phyloP scores from a whole-genome alignment of 1,284 basidiomycete species.

The Cutaneotrichosporon dermatis region DNA sequence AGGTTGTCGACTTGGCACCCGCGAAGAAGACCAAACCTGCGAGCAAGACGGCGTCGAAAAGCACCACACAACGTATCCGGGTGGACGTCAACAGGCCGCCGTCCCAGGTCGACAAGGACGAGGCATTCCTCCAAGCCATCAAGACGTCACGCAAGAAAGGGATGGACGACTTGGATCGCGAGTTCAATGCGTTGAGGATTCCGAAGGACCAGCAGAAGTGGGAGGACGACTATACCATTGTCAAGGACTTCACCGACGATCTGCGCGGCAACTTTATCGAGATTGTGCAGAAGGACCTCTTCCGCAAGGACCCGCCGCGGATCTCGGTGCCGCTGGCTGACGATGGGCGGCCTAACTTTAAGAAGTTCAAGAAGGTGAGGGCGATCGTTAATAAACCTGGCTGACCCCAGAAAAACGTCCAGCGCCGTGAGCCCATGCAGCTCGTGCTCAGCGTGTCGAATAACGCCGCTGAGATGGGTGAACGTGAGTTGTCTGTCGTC shows the following conservation, averaged over 20 bases:
- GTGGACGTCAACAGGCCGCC: neutral
- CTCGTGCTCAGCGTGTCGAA: conserved; percentile 34
- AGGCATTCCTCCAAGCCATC: conserved; percentile 41
- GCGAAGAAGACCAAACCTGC: conserved; percentile 5
- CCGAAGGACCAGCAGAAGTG: conserved; percentile 51
- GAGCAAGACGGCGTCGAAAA: conserved; percentile 10
- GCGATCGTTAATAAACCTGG: no score
- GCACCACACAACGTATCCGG: neutral
- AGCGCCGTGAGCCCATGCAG: conserved; percentile 31
- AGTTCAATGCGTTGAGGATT: conserved; percentile 76
- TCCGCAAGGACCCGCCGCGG: conserved; percentile 50
- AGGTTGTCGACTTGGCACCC: conserved; percentile 22
- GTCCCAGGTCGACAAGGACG: conserved; percentile 31
- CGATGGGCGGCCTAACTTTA: conserved; percentile 68
- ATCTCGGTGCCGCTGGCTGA: conserved; percentile 36
- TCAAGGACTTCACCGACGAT: conserved; percentile 71
- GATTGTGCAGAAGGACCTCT: conserved; percentile 54
- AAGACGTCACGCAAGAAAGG: conserved; percentile 33
- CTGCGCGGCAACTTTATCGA: conserved; percentile 80
- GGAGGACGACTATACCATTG: conserved; percentile 45
- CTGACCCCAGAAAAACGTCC: conserved; percentile 39
- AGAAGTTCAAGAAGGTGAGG: conserved; percentile 80
- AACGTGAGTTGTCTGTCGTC: conserved; percentile 29
- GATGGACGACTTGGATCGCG: conserved; percentile 67
- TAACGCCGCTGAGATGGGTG: conserved; percentile 40